phyloP scores from a whole-genome alignment of 2,329 filamentous ascomycete species.

The Ascosphaera acerosa region DNA sequence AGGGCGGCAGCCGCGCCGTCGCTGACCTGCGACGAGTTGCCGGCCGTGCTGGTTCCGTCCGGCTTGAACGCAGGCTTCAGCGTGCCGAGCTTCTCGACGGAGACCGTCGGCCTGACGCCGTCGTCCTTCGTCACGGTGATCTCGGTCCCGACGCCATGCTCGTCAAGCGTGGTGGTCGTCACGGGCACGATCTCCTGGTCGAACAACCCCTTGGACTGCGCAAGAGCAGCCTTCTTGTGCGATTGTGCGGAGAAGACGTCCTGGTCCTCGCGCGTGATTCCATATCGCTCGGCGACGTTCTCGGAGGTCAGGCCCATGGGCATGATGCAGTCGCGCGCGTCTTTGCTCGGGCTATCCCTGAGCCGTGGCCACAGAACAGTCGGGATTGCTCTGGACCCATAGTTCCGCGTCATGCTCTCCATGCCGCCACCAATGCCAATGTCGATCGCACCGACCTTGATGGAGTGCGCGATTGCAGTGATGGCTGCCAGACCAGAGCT shows the following conservation, averaged over 20 bases:
- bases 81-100: conserved; percentile 42
- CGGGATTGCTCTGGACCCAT: conserved; percentile 63
- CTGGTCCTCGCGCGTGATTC: conserved; percentile 48
- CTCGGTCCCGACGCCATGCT: conserved; percentile 29
- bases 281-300: conserved; percentile 61
- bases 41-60: conserved; percentile 56
- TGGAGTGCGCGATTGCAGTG: conserved; percentile 45
- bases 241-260: conserved; percentile 56
- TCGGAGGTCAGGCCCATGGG: conserved; percentile 78
- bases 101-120: conserved; percentile 46
- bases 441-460: conserved; percentile 46
- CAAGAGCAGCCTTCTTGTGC: conserved; percentile 46
- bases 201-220: conserved; percentile 44
- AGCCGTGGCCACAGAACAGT: conserved; percentile 54
- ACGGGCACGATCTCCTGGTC: conserved; percentile 60
- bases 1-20: conserved; percentile 69
- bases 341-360: conserved; percentile 34
- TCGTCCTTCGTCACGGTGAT: conserved; percentile 57
- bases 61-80: conserved; percentile 68
- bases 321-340: conserved; percentile 75
- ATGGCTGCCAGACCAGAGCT: conserved; percentile 55
- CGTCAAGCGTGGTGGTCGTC: conserved; percentile 38
- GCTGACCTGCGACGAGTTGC: conserved; percentile 63
- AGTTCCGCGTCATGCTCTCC: conserved; percentile 92
- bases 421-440: conserved; percentile 66